These are phyloP conservation scores for Cokeromyces recurvatus DNA, from an alignment of 371 early-diverging fungal species.

Conservation along the genomic window DNA sequence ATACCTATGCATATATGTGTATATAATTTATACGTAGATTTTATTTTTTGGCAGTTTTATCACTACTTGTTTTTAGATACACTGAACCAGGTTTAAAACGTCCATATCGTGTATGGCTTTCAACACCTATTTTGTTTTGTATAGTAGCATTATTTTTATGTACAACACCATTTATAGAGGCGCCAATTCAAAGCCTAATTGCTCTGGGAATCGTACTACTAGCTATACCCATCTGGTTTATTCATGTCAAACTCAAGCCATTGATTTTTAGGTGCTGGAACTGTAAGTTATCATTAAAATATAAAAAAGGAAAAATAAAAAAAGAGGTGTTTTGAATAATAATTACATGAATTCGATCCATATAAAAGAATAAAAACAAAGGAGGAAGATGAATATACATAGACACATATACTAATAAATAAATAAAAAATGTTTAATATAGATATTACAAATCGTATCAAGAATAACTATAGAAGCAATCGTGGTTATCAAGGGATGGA, in stretches of 20 bases:
- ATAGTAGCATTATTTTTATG: slow-evolving; percentile 55
- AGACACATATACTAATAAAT: no score
- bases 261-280: slow-evolving; percentile 20
- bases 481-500: slow-evolving; percentile 41
- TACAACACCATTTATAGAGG: slow-evolving; percentile 57
- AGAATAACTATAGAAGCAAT: slow-evolving; percentile 6
- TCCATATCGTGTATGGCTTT: slow-evolving; percentile 58
- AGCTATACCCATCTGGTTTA: slow-evolving; percentile 48
- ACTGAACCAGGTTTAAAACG: slow-evolving; percentile 59
- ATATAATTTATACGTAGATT: slow-evolving; percentile 18
- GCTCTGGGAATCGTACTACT: slow-evolving; percentile 36
- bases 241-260: slow-evolving; percentile 38
- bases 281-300: slow-evolving; percentile 18
- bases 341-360: no score
- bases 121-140: slow-evolving; percentile 57
- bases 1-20: no score
- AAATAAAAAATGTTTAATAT: no score
- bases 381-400: no score
- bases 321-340: background rate
- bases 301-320: background rate
- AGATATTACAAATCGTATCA: no score
- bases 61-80: slow-evolving; percentile 51
- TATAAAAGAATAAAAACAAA: background rate
- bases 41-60: slow-evolving; percentile 49
- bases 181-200: slow-evolving; percentile 52